Conservation (phyloP, 1,284 basidiomycete species). For the Ustilago shanxiensis region DNA sequence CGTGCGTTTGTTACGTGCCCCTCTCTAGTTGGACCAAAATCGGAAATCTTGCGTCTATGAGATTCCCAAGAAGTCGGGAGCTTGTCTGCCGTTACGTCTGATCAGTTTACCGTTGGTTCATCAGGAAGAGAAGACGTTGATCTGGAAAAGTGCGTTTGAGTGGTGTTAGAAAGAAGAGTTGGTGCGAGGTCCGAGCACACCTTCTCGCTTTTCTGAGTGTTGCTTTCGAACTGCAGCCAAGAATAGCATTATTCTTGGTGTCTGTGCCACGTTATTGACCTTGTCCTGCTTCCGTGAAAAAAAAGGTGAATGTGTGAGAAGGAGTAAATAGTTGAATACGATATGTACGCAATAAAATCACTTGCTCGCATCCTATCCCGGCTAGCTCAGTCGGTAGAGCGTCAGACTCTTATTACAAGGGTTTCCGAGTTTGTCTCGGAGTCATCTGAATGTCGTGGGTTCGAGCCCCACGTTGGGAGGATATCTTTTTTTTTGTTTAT, state of each 20-base stretch:
- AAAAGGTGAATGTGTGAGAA: too few relatives aligned
- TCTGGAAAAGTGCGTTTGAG: background rate
- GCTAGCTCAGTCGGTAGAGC: conserved; percentile 71
- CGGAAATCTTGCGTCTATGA: background rate
- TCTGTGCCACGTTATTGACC: conserved; percentile 19
- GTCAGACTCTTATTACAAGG: conserved; percentile 68
- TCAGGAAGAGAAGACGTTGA: background rate
- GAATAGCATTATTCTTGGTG: background rate
- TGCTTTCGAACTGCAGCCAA: background rate
- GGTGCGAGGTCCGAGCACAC: background rate
- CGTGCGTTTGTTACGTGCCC: background rate
- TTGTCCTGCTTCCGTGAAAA: background rate
- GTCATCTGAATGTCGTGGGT: conserved; percentile 68
- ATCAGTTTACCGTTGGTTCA: background rate
- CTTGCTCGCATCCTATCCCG: conserved; percentile 42
- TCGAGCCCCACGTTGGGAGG: conserved; percentile 69
- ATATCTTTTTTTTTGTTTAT: conserved; percentile 22
- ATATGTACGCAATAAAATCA: background rate
- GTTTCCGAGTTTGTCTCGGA: conserved; percentile 43
- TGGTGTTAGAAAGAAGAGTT: background rate
- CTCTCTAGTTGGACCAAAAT: background rate
- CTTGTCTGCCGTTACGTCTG: too few relatives aligned
- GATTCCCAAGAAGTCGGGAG: background rate
- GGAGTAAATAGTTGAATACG: background rate
- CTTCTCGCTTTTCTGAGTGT: background rate